A percentile compares a stretch with the other conserved stretches of the same genome.
phyloP scores from a whole-genome alignment of 2,329 filamentous ascomycete genomes.

The Coniochaeta hoffmannii region DNA sequence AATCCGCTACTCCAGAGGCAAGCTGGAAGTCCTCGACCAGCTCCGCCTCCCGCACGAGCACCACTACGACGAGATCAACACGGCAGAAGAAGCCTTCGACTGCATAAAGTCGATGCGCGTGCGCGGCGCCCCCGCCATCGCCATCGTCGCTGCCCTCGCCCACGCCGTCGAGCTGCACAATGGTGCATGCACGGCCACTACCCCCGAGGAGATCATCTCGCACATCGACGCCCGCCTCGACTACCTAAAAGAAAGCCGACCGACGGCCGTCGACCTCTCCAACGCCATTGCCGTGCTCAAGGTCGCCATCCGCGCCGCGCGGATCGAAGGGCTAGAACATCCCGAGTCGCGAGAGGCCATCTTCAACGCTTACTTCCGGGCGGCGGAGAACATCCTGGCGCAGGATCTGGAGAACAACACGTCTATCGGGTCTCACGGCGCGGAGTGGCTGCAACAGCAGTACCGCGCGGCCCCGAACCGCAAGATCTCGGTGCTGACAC shows the following conservation, averaged over 20 bases:
- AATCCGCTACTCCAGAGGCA: conserved; percentile 67
- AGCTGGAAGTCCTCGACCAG: conserved; percentile 73
- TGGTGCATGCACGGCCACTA: conserved; percentile 37
- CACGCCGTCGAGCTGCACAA: conserved; percentile 76
- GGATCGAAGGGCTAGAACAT: conserved; percentile 27
- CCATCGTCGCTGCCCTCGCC: conserved; percentile 89
- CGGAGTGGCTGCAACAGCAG: conserved; percentile 70
- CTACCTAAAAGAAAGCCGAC: conserved; percentile 81
- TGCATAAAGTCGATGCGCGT: conserved; percentile 75
- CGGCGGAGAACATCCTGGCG: conserved; percentile 78
- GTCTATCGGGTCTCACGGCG: conserved; percentile 75
- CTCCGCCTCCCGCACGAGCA: conserved; percentile 75
- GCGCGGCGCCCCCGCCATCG: conserved; percentile 86
- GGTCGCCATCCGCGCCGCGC: conserved; percentile 45
- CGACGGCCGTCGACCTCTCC: conserved; percentile 89
- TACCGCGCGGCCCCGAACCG: conserved; percentile 37
- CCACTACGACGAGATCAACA: conserved; percentile 66
- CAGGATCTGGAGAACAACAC: conserved; percentile 85
- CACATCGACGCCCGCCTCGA: conserved; percentile 73
- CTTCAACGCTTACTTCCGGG: conserved; percentile 62
- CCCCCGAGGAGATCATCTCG: conserved; percentile 50
- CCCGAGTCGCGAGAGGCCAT: conserved; percentile 45
- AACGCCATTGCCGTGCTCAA: conserved; percentile 83
- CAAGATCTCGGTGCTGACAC: conserved; percentile 77
- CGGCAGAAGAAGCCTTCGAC: conserved; percentile 69